A percentile compares a stretch with the other conserved stretches of the same genome.
These are phyloP conservation scores for Melocanna baccifera DNA, from an alignment of 176 grass and related monocot species.

Conservation along the genomic window DNA sequence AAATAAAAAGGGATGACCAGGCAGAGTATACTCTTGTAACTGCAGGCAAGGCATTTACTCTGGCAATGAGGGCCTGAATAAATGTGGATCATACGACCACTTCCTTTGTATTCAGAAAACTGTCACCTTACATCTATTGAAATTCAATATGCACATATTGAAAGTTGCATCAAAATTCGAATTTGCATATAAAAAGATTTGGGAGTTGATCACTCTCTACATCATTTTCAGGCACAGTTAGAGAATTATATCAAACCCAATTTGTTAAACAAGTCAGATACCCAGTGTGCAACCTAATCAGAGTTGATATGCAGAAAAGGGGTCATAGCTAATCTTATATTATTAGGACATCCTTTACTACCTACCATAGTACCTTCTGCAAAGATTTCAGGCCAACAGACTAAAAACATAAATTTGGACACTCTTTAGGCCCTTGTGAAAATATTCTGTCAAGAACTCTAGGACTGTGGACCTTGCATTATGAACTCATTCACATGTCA, in stretches of 20 bases:
- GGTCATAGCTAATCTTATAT: neutral
- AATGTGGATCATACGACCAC: neutral
- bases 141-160: neutral
- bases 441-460: neutral
- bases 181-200: neutral
- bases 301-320: neutral
- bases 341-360: neutral
- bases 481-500: neutral
- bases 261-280: neutral
- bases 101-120: constrained; percentile 20
- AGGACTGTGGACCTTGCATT: neutral
- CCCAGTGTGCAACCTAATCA: neutral
- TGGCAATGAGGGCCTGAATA: neutral
- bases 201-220: neutral
- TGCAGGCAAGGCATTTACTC: neutral
- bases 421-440: neutral
- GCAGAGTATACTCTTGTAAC: neutral
- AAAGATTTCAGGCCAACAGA: neutral
- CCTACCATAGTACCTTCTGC: neutral
- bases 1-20: neutral
- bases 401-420: neutral
- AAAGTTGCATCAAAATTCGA: neutral
- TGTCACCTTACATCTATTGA: neutral
- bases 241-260: neutral
- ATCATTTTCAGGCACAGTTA: neutral